Evolutionary conservation across 116 monocot species (phyloP).

Genomic region (Zostera marina): DNA sequence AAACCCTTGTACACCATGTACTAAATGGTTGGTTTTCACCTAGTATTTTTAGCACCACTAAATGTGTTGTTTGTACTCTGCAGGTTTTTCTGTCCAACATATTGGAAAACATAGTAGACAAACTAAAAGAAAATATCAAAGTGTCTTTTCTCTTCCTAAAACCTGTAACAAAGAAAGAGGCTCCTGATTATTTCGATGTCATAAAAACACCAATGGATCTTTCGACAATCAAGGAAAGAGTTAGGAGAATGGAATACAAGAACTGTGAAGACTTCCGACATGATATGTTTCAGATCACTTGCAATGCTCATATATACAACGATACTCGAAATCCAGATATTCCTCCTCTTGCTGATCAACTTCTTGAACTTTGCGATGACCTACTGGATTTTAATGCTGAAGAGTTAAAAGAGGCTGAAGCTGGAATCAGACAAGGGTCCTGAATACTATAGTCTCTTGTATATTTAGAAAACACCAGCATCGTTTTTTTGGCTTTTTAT

Average conservation of each 20-base stretch:
- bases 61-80: not conserved
- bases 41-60: not conserved
- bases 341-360: conserved; percentile 93
- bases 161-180: conserved; percentile 90
- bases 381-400: conserved; percentile 24
- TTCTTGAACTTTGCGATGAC: conserved; percentile 74
- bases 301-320: conserved; percentile 77
- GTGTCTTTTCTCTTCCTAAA: conserved; percentile 65
- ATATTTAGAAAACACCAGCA: too few species aligned
- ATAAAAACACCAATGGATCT: conserved; percentile 77
- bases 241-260: conserved; percentile 79
- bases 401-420: conserved; percentile 49
- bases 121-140: conserved; percentile 20
- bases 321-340: conserved; percentile 58
- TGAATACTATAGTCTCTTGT: too few species aligned
- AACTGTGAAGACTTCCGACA: conserved; percentile 73
- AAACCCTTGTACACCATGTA: not conserved
- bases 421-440: conserved; percentile 19
- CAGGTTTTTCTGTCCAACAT: conserved; percentile 77
- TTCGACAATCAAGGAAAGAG: conserved; percentile 72
- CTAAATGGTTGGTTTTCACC: not conserved
- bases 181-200: conserved; percentile 72
- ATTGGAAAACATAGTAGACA: conserved; percentile 58
- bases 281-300: conserved; percentile 82
- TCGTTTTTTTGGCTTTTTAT: too few species aligned